Base-by-base conservation (phyloP, 1,284 basidiomycete species). In the Boletus holoroseus region DNA sequence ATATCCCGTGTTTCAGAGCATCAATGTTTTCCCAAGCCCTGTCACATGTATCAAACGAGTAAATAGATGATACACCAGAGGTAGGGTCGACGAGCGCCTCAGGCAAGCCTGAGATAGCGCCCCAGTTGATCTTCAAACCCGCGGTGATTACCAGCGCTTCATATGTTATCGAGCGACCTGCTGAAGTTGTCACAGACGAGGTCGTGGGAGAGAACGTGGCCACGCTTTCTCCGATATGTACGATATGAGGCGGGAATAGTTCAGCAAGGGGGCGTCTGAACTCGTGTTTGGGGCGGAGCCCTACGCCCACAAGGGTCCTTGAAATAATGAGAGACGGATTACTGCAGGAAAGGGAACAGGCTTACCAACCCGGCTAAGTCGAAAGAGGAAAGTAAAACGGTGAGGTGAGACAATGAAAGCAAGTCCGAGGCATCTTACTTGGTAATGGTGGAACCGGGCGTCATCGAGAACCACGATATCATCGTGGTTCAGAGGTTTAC, bases 301-400 rank as follows among this genome's bases (percentile, higher is more conserved):
- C 95, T 26, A 90, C 78, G 24, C 93, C 94, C 36, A 94, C 94
- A 22, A 97, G 81, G 2, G 94, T 96, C 94, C 91, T 92, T 56
- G 56, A 62, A 50, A 55, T 50, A 54, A 45, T 49, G 40, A 49
- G 50, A 34, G 16, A 8, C 34, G 20, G 26, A 22, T 41, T 37
- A 12, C 36, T 30, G 13, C 12, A 26, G 3, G 26, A 1, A 40
- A 24, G 20, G 40, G 6, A 28, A 40, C 35, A 4, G 22, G 13
- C 75, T 60, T 61, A 87, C 85, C 88, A 92, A 67, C 88, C 90
- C 20, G 90, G 90, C 81, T 92, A 55, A 44, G n/a, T 6, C 3
- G 15, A 47, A 27, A n/a, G 7, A 26, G 18, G n/a, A 13, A 40
- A 24, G 7, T 41, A 15, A n/a, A 27, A 18, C 2, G 11, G 38